Evolutionary conservation across 2,329 filamentous ascomycete species (phyloP).

Genomic region (Cordyceps sp.): DNA sequence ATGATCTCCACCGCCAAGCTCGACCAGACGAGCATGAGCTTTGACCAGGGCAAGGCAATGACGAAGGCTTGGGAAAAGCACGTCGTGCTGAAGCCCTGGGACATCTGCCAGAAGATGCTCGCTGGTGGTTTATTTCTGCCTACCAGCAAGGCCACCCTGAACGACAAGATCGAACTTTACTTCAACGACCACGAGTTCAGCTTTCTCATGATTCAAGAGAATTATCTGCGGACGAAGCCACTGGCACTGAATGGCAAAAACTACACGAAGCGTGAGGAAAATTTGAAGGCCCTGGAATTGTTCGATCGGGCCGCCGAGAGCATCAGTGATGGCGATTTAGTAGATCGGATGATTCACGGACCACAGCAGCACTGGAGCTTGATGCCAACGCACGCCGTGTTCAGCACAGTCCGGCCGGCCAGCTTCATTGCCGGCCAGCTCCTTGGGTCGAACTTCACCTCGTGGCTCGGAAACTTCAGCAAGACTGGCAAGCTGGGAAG

Average conservation of each 20-base stretch:
- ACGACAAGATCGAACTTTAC: slow-evolving; percentile 96
- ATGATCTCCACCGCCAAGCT: slow-evolving; percentile 93
- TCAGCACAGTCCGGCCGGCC: slow-evolving; percentile 83
- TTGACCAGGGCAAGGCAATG: slow-evolving; percentile 80
- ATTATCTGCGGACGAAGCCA: slow-evolving; percentile 78
- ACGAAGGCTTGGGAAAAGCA: slow-evolving; percentile 98
- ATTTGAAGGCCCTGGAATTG: slow-evolving; percentile 71
- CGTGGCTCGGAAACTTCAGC: slow-evolving; percentile 92
- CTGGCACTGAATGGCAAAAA: slow-evolving; percentile 37
- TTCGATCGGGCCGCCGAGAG: slow-evolving; percentile 80
- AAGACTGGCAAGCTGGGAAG: slow-evolving; percentile 64
- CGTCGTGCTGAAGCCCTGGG: slow-evolving; percentile 91
- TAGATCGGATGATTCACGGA: slow-evolving; percentile 96
- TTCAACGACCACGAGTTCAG: slow-evolving; percentile 99
- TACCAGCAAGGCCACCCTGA: slow-evolving; percentile 71
- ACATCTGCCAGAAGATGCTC: slow-evolving; percentile 88
- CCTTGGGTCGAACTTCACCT: slow-evolving; percentile 60
- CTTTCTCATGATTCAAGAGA: slow-evolving; percentile 94
- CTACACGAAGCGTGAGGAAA: slow-evolving; percentile 48
- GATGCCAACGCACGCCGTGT: slow-evolving; percentile 92
- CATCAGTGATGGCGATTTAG: slow-evolving; percentile 91
- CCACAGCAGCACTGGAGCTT: slow-evolving; percentile 96
- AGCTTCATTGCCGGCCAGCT: slow-evolving; percentile 75
- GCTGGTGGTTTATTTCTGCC: slow-evolving; percentile 72
- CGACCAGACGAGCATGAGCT: slow-evolving; percentile 65